Evolutionary conservation across 306 rosid genomes (phyloP), one percentile per base, ranked within the genome.

Genomic region (Begonia masoniana): DNA sequence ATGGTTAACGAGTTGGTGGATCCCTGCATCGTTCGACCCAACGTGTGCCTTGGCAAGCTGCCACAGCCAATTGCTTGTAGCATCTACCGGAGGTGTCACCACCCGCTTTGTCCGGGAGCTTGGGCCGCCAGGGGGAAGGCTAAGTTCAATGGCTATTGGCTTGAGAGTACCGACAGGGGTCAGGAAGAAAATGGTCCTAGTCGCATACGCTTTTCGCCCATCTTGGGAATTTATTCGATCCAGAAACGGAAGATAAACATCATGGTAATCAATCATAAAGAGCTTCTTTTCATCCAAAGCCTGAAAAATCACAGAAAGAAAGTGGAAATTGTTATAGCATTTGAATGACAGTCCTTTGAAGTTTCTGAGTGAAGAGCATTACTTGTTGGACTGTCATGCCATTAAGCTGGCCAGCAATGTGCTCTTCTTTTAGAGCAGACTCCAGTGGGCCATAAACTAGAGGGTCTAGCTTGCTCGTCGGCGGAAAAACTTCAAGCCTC

Each of bases 341-440:
- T 59, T 15, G 54, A 15, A 35, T 31, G 39, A 31, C 39, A 31
- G 39, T 31, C 9, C 39, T 31, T 31, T 6, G 39, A 11, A 12
- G 24, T 9, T n/a, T 50, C 21, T 17, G 2, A 13, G 47, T 1
- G 43, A 47, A 63, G 47, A 9, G n/a, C 13, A 10, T 59, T 72
- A 89, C 97, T 87, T 89, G 79, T 61, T 83, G 86, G 6, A 91
- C 82, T 12, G 92, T 78, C 99, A 86, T 81, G 75, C 99, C 99
- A 68, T 77, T 66, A 41, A 91, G 72, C 47, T 85, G 75, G 56
- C 66, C 71, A 23, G 76, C n/a, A 63, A 91, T 86, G 60, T 91
- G 96, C 6, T 86, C 96, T 75, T 91, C 96, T 70, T 66, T 91
- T 46, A 91, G 76, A 12, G 94, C 80, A 69, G 92, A 91, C n/a